phyloP scores from a whole-genome alignment of 306 rosid species.

The Benincasa hispida region DNA sequence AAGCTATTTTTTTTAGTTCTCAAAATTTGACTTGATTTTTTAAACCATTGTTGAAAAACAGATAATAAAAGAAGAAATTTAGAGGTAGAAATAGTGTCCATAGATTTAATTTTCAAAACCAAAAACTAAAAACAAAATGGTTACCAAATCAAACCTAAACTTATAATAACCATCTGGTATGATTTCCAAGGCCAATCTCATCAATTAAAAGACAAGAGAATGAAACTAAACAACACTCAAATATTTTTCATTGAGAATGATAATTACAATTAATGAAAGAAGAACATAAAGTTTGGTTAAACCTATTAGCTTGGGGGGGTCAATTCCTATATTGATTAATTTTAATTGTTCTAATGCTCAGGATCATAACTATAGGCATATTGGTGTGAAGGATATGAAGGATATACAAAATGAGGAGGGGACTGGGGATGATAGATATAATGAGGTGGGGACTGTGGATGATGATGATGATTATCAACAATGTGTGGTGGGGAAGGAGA shows the following conservation, averaged over 20 bases:
- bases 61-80: too few species aligned
- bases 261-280: neutral
- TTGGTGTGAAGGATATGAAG: constrained; percentile 14
- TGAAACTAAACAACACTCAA: neutral
- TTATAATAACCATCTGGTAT: too few species aligned
- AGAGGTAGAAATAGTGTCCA: too few species aligned
- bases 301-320: neutral
- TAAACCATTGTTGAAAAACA: too few species aligned
- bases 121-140: too few species aligned
- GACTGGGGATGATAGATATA: constrained; percentile 32
- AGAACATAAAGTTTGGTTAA: neutral
- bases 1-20: too few species aligned
- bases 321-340: neutral
- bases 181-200: neutral
- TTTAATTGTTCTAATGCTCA: neutral
- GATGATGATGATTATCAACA: constrained; percentile 12
- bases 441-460: constrained; percentile 31
- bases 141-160: too few species aligned
- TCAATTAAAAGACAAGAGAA: neutral
- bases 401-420: constrained; percentile 28
- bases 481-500: constrained; percentile 43
- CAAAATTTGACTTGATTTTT: too few species aligned
- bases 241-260: neutral
- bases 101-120: too few species aligned
- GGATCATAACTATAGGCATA: constrained; percentile 8